Conservation (phyloP, 148 eudicot species). For the Polygonum maritimum region DNA sequence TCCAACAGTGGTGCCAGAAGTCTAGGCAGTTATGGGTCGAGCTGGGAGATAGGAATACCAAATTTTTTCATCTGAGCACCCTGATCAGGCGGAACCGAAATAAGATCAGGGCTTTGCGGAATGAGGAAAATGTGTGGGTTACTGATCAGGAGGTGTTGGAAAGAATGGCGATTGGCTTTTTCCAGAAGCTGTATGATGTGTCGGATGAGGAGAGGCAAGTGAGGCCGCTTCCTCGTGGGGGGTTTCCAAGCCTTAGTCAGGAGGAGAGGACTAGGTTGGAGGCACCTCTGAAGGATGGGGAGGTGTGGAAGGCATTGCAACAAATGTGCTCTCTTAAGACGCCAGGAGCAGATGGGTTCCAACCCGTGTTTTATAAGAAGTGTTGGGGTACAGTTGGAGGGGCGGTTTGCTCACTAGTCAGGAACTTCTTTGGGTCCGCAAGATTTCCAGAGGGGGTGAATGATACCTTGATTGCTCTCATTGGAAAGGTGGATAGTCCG, state of each 20-base stretch:
- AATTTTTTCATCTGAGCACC: not conserved
- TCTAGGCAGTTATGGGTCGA: not conserved
- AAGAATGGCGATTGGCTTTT: not conserved
- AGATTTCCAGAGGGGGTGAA: not conserved
- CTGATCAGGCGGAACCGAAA: not conserved
- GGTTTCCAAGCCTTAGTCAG: not conserved
- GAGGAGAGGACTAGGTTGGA: not conserved
- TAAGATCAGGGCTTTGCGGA: not conserved
- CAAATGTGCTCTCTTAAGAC: not conserved
- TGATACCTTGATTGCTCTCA: not conserved
- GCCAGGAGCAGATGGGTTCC: not conserved
- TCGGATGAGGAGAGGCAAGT: not conserved
- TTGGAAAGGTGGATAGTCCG: not conserved
- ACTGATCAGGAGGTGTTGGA: not conserved
- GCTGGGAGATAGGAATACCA: not conserved
- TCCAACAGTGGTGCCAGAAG: not conserved
- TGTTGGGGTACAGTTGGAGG: not conserved
- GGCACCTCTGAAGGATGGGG: not conserved
- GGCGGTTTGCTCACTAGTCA: not conserved
- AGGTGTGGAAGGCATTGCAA: not conserved
- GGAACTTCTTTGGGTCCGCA: not conserved
- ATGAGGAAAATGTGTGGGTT: not conserved
- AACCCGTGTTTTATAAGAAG: not conserved
- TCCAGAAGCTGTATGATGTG: not conserved
- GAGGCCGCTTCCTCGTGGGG: not conserved